Percentiles rank a stretch among this genome's conserved stretches.
Conservation (phyloP, 2,329 filamentous ascomycete genomes). For the Aureobasidium sp. region DNA sequence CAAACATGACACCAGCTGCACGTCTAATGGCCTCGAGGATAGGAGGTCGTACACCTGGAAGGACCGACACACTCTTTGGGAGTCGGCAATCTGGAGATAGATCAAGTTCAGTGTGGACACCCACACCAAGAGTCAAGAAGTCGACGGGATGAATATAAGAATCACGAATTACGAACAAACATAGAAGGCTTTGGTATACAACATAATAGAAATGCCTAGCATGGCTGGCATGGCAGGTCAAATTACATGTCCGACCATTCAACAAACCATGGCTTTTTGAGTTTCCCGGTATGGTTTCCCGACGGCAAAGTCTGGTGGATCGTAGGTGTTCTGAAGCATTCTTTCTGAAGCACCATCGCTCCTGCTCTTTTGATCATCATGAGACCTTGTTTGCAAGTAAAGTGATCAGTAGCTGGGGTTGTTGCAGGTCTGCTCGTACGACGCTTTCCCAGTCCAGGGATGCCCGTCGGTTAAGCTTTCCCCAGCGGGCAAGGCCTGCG, state of each 20-base stretch:
- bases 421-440: not conserved
- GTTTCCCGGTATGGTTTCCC: not conserved
- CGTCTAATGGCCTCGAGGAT: slow-evolving; percentile 59
- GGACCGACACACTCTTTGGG: slow-evolving; percentile 24
- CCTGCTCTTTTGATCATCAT: not conserved
- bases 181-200: not conserved
- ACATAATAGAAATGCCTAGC: not conserved
- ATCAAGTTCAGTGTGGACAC: slow-evolving; percentile 17
- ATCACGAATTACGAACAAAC: not conserved
- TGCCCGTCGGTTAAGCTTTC: not conserved
- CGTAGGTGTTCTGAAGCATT: not conserved
- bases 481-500: not conserved
- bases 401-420: not conserved
- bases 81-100: slow-evolving; percentile 17
- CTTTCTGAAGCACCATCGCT: not conserved
- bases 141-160: not conserved
- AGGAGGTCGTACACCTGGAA: slow-evolving; percentile 29
- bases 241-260: not conserved
- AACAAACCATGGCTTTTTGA: not conserved
- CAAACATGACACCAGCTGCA: slow-evolving; percentile 61
- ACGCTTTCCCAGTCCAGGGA: not conserved
- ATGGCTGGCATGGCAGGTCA: not conserved
- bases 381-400: not conserved
- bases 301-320: not conserved
- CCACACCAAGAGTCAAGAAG: slow-evolving; percentile 13